Conservation (phyloP, 2,329 filamentous ascomycete genomes). For the Sarocladium strictum region DNA sequence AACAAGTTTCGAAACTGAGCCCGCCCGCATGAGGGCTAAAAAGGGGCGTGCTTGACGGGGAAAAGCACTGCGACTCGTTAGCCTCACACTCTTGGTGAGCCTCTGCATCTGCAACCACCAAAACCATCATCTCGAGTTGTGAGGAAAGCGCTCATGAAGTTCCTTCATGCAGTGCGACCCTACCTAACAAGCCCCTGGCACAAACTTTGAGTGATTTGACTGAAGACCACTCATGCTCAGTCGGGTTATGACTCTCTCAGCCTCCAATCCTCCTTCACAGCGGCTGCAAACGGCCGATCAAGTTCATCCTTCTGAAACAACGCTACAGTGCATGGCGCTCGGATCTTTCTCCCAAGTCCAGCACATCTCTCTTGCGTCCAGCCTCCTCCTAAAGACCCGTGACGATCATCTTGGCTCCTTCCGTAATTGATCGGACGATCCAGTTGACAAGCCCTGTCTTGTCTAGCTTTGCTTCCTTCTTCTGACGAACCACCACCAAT, state of each 20-base stretch:
- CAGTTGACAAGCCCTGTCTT: too few relatives aligned
- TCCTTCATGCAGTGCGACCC: background rate
- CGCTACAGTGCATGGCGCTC: slow-evolving; percentile 1
- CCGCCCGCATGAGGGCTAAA: background rate
- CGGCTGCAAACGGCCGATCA: background rate
- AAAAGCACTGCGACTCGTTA: background rate
- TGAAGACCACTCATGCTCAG: too few relatives aligned
- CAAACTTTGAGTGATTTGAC: background rate
- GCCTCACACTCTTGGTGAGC: too few relatives aligned
- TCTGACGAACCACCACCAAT: too few relatives aligned
- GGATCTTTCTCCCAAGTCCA: background rate
- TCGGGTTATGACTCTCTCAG: too few relatives aligned
- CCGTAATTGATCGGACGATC: too few relatives aligned
- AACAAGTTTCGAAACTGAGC: background rate
- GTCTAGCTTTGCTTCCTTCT: too few relatives aligned
- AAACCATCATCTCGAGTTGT: too few relatives aligned
- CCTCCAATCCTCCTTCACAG: background rate
- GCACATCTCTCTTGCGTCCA: background rate
- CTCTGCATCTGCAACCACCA: too few relatives aligned
- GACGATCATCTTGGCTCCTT: too few relatives aligned
- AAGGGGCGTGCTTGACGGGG: background rate
- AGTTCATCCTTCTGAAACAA: background rate
- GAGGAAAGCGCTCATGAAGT: background rate
- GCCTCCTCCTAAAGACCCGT: background rate
- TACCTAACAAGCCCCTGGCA: background rate